These are phyloP conservation scores for Coemansia sp. DNA, from an alignment of 192 early-diverging fungal genomes.

Conservation along the genomic window DNA sequence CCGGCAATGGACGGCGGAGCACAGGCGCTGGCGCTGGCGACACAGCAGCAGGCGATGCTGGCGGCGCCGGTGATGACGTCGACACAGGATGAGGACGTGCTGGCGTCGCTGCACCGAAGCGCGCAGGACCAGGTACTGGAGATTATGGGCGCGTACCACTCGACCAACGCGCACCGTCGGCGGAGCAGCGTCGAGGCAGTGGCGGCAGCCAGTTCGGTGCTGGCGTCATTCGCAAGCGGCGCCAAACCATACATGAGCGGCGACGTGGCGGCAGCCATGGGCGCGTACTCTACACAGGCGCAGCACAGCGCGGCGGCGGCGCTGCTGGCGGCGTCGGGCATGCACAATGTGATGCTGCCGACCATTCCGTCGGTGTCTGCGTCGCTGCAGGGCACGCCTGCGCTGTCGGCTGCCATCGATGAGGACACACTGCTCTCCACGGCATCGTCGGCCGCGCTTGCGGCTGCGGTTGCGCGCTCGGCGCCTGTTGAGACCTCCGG, in stretches of 20 bases:
- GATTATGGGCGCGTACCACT: slow-evolving; percentile 48
- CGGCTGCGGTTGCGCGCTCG: background rate
- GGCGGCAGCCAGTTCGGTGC: slow-evolving; percentile 53
- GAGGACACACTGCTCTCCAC: background rate
- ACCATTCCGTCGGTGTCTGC: slow-evolving; percentile 44
- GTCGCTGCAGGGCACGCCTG: slow-evolving; percentile 46
- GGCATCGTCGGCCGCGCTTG: background rate
- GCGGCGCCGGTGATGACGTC: slow-evolving; percentile 5
- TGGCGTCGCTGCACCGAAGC: slow-evolving; percentile 26
- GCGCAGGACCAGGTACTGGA: slow-evolving; percentile 49
- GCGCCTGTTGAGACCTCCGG: background rate
- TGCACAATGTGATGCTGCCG: slow-evolving; percentile 45
- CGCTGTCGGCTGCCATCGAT: slow-evolving; percentile 8
- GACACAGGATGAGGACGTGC: slow-evolving; percentile 8
- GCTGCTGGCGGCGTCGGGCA: slow-evolving; percentile 44
- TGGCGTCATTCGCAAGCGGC: slow-evolving; percentile 52
- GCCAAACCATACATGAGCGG: slow-evolving; percentile 32
- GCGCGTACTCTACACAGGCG: slow-evolving; percentile 22
- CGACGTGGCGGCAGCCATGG: slow-evolving; percentile 15
- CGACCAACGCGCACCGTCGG: slow-evolving; percentile 38
- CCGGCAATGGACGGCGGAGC: background rate
- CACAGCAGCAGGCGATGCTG: slow-evolving; percentile 7
- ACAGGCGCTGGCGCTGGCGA: slow-evolving; percentile 9
- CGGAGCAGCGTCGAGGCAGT: slow-evolving; percentile 54
- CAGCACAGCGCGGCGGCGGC: slow-evolving; percentile 45